Evolutionary conservation across 129 eudicot genomes (phyloP).

Genomic region (Arctium lappa): DNA sequence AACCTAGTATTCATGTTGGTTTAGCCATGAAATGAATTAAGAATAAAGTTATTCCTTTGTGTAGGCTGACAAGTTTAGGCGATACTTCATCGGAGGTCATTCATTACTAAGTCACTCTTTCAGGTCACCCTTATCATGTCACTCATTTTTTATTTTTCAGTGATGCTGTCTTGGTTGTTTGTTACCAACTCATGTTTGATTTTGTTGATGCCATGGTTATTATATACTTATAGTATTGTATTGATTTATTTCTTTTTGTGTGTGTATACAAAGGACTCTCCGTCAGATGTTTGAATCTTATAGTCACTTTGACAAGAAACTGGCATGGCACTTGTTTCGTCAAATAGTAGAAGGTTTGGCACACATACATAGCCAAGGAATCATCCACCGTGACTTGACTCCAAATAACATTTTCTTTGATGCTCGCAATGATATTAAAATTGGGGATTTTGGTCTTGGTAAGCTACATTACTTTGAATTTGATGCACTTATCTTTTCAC

Average conservation of each 20-base stretch:
- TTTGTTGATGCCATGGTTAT: neutral
- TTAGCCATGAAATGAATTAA: neutral
- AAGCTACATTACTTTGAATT: conserved; percentile 16
- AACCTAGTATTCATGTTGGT: neutral
- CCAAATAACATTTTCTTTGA: conserved; percentile 94
- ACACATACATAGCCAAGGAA: conserved; percentile 95
- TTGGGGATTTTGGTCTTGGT: conserved; percentile 99
- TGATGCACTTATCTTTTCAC: neutral
- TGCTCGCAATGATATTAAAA: conserved; percentile 94
- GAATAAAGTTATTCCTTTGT: neutral
- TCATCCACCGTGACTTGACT: conserved; percentile 95
- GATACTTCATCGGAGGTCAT: too few relatives aligned
- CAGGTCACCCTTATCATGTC: neutral
- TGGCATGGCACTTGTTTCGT: conserved; percentile 85
- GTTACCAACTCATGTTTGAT: neutral
- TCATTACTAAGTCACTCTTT: neutral
- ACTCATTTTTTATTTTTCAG: neutral
- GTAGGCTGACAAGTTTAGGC: neutral
- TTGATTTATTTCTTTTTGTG: conserved; percentile 3
- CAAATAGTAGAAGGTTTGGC: conserved; percentile 96
- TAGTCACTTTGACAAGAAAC: conserved; percentile 76
- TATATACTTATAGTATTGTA: neutral
- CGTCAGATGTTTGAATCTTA: conserved; percentile 81
- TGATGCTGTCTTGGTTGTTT: neutral
- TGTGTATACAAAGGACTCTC: conserved; percentile 60